A percentile compares a stretch with the other conserved stretches of the same genome.
phyloP scores from a whole-genome alignment of 441 rosid genomes.

The Gossypium lobatum region DNA sequence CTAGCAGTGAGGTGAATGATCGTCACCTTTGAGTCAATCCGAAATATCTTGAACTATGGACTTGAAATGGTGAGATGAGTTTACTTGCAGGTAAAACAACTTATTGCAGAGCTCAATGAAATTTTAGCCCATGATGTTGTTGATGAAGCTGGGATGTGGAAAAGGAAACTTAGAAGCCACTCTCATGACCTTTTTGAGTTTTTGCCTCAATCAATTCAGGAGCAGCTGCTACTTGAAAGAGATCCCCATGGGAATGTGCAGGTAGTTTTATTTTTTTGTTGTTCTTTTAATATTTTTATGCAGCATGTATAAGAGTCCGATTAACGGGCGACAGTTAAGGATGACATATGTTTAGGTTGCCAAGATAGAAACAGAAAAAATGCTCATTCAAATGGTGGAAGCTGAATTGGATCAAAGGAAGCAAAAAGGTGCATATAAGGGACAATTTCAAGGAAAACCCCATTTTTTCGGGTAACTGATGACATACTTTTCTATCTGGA shows the following conservation, averaged over 20 bases:
- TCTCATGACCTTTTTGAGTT: constrained; percentile 78
- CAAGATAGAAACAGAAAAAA: constrained; percentile 97
- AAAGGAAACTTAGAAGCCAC: constrained; percentile 73
- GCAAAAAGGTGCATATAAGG: constrained; percentile 64
- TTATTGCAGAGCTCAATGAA: constrained; percentile 90
- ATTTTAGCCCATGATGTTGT: constrained; percentile 81
- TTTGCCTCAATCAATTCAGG: constrained; percentile 71
- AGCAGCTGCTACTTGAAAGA: constrained; percentile 94
- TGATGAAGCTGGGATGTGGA: constrained; percentile 82
- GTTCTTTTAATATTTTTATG: neutral
- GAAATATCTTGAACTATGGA: neutral
- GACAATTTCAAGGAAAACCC: constrained; percentile 79
- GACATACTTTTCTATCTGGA: neutral
- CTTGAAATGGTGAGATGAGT: neutral
- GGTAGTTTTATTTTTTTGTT: neutral
- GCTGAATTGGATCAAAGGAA: constrained; percentile 87
- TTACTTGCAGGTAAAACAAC: constrained; percentile 68
- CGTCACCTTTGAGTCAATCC: neutral
- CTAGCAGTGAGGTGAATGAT: neutral
- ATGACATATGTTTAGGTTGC: constrained; percentile 55
- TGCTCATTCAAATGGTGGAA: constrained; percentile 99
- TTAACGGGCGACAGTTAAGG: neutral
- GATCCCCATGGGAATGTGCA: constrained; percentile 80
- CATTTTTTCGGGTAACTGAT: constrained; percentile 86
- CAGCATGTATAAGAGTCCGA: neutral